Percentiles rank a stretch among this genome's conserved stretches.
Evolutionary conservation across 1,284 basidiomycete genomes (phyloP).

Genomic region (Termitomyces sp.): DNA sequence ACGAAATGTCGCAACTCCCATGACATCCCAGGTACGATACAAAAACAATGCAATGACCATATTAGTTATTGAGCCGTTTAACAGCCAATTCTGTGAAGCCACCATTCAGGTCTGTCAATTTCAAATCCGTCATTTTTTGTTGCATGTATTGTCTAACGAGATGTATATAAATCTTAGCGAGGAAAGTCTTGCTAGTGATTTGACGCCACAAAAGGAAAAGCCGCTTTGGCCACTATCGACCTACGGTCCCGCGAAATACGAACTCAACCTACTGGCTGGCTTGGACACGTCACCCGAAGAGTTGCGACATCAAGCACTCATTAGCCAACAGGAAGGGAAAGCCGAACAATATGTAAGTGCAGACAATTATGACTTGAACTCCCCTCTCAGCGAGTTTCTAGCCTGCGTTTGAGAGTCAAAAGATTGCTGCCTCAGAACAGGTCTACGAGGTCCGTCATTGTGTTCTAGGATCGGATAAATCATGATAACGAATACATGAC

Average conservation of each 20-base stretch:
- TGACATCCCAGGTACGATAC: constrained; percentile 18
- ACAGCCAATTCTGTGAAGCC: constrained; percentile 19
- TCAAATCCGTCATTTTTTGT: neutral
- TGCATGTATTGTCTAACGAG: constrained; percentile 1
- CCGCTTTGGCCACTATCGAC: constrained; percentile 82
- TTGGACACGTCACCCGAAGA: constrained; percentile 82
- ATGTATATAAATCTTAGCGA: constrained; percentile 34
- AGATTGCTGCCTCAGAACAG: constrained; percentile 36
- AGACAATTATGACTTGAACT: neutral
- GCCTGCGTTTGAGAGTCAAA: constrained; percentile 48
- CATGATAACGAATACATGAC: neutral
- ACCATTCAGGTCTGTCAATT: constrained; percentile 37
- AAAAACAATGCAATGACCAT: neutral
- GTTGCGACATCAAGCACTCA: constrained; percentile 63
- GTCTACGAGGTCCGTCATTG: constrained; percentile 25
- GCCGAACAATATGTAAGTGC: constrained; percentile 66
- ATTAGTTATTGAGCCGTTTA: neutral
- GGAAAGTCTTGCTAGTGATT: constrained; percentile 58
- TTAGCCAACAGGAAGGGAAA: constrained; percentile 54
- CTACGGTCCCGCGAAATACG: constrained; percentile 75
- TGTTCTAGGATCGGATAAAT: neutral
- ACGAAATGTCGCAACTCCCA: constrained; percentile 56
- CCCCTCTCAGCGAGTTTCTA: constrained; percentile 1
- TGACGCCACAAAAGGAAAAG: constrained; percentile 57
- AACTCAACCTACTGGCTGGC: constrained; percentile 63